These are phyloP conservation scores for Murraya koenigii DNA, from an alignment of 345 rosid genomes.

Conservation along the genomic window DNA sequence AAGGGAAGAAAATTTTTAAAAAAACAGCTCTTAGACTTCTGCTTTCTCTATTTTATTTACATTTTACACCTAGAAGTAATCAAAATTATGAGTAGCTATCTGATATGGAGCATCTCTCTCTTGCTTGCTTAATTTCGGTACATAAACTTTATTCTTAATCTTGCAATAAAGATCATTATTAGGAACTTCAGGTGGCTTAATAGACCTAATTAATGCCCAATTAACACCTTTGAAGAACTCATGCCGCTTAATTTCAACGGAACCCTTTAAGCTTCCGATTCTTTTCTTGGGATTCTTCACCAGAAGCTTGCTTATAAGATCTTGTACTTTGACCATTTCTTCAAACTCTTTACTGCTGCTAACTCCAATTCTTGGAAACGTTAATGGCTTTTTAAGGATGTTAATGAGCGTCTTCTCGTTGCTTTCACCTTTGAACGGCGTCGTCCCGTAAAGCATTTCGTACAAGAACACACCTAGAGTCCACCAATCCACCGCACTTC, in stretches of 20 bases:
- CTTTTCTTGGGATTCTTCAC: slow-evolving; percentile 87
- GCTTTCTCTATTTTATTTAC: slow-evolving; percentile 25
- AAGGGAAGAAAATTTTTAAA: slow-evolving; percentile 5
- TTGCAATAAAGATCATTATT: slow-evolving; percentile 23
- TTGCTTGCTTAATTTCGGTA: slow-evolving; percentile 67
- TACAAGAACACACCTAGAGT: slow-evolving; percentile 80
- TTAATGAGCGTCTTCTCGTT: slow-evolving; percentile 79
- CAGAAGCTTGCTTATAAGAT: slow-evolving; percentile 64
- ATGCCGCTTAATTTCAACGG: slow-evolving; percentile 80
- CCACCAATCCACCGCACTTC: slow-evolving; percentile 99
- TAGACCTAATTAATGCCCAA: slow-evolving; percentile 86
- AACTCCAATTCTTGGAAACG: slow-evolving; percentile 62
- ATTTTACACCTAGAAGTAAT: slow-evolving; percentile 55
- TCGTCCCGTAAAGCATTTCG: slow-evolving; percentile 81
- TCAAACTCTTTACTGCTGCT: slow-evolving; percentile 52
- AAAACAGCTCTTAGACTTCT: slow-evolving; percentile 15
- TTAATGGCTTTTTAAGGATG: slow-evolving; percentile 76
- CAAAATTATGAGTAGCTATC: slow-evolving; percentile 62
- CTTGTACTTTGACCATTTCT: slow-evolving; percentile 65
- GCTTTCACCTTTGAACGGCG: slow-evolving; percentile 93
- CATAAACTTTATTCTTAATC: slow-evolving; percentile 32
- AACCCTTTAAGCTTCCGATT: slow-evolving; percentile 71
- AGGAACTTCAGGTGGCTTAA: slow-evolving; percentile 82
- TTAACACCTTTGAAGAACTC: slow-evolving; percentile 81
- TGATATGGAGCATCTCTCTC: slow-evolving; percentile 78